phyloP scores from a whole-genome alignment of 1,139 yeast species.

The Scheffersomyces parashehatae region DNA sequence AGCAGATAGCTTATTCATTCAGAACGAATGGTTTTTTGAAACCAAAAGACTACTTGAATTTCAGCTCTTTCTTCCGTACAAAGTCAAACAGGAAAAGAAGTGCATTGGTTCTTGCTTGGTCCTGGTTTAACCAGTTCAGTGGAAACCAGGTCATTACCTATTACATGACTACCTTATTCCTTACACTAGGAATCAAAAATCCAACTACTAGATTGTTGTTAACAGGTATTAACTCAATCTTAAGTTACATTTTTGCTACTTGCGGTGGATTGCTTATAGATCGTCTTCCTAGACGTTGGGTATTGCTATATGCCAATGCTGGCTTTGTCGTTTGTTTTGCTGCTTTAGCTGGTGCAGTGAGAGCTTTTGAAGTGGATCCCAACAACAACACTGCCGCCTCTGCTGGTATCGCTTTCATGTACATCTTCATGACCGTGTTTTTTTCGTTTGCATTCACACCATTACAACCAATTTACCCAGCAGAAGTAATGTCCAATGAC shows the following conservation, averaged over 20 bases:
- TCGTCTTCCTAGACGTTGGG: conserved; percentile 14
- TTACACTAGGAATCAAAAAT: conserved; percentile 17
- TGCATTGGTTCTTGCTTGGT: conserved; percentile 8
- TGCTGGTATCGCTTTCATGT: conserved; percentile 18
- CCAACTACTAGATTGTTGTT: conserved; percentile 17
- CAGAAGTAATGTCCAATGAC: conserved; percentile 18
- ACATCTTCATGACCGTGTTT: conserved; percentile 16
- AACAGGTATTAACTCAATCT: conserved; percentile 17
- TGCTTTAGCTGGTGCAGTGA: conserved; percentile 15
- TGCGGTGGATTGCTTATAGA: conserved; percentile 15
- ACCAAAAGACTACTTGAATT: conserved; percentile 6
- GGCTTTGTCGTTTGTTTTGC: conserved; percentile 16
- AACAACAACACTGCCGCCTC: conserved; percentile 13
- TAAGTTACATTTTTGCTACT: conserved; percentile 15
- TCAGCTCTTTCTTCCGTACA: conserved; percentile 8
- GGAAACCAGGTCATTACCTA: conserved; percentile 22
- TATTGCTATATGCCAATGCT: conserved; percentile 18
- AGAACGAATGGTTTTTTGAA: conserved; percentile 1
- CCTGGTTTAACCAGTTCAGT: conserved; percentile 17
- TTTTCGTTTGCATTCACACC: conserved; percentile 23
- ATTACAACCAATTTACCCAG: conserved; percentile 21
- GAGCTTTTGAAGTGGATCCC: conserved; percentile 10
- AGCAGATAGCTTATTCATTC: conserved; percentile 13
- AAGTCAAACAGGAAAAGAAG: not conserved
- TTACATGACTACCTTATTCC: conserved; percentile 19